Conservation (phyloP, 805 yeast genomes). For the Kodamaea kakaduensis region DNA sequence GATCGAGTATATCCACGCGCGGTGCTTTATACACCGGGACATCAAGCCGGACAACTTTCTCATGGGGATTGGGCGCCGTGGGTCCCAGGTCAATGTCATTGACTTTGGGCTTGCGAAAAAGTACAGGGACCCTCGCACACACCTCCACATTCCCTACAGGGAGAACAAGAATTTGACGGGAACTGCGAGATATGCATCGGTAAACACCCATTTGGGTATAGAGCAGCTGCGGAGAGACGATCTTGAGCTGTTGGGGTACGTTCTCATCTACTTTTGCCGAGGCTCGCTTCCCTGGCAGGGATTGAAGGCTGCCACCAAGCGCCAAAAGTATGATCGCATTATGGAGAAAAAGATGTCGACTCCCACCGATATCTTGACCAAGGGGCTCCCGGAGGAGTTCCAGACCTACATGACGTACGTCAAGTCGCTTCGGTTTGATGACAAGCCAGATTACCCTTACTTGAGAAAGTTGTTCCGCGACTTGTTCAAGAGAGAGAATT, state of each 20-base stretch:
- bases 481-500: slow-evolving; percentile 80
- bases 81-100: slow-evolving; percentile 91
- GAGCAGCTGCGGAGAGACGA: slow-evolving; percentile 97
- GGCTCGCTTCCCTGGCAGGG: slow-evolving; percentile 99
- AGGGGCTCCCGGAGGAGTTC: slow-evolving; percentile 90
- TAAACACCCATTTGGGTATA: slow-evolving; percentile 94
- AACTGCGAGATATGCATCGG: slow-evolving; percentile 93
- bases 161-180: slow-evolving; percentile 96
- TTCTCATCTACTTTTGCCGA: slow-evolving; percentile 87
- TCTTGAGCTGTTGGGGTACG: slow-evolving; percentile 91
- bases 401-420: slow-evolving; percentile 84
- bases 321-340: slow-evolving; percentile 94
- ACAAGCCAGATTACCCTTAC: slow-evolving; percentile 90
- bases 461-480: slow-evolving; percentile 88
- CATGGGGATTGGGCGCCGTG: slow-evolving; percentile 89
- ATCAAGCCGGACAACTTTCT: slow-evolving; percentile 81
- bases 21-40: slow-evolving; percentile 84
- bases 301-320: slow-evolving; percentile 90
- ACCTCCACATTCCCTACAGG: slow-evolving; percentile 91
- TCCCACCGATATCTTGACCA: slow-evolving; percentile 77
- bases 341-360: slow-evolving; percentile 93
- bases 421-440: slow-evolving; percentile 88
- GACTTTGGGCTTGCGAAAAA: slow-evolving; percentile 94
- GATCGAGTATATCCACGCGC: slow-evolving; percentile 91
- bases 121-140: slow-evolving; percentile 90